These are phyloP conservation scores for Fusarium musae DNA, from an alignment of 2,329 filamentous ascomycete species.

Conservation along the genomic window DNA sequence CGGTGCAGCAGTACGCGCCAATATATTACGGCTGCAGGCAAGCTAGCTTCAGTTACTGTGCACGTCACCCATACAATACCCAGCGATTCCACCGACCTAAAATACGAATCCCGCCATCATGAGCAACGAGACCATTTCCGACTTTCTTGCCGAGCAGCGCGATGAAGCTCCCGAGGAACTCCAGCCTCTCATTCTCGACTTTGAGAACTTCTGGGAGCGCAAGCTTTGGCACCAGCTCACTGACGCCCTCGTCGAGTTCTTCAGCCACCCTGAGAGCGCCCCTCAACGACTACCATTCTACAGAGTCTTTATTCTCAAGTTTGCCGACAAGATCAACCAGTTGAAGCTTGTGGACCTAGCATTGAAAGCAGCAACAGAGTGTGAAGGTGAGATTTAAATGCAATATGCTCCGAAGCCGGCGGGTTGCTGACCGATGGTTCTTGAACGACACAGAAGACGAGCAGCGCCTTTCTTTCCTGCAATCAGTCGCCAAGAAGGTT, in stretches of 20 bases:
- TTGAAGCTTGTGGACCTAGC: constrained; percentile 94
- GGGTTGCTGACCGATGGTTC: constrained; percentile 18
- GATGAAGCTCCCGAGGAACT: constrained; percentile 88
- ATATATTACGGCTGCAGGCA: constrained; percentile 34
- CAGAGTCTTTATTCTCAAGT: constrained; percentile 93
- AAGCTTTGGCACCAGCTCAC: constrained; percentile 99
- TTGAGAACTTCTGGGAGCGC: constrained; percentile 97
- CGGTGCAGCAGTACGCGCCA: constrained; percentile 7
- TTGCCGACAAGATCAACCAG: constrained; percentile 99
- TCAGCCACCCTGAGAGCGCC: constrained; percentile 82
- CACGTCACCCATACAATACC: constrained; percentile 31
- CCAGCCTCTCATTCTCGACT: constrained; percentile 87
- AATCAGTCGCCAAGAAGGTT: constrained; percentile 85
- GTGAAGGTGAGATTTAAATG: constrained; percentile 69
- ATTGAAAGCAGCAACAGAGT: constrained; percentile 86
- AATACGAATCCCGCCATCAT: constrained; percentile 59
- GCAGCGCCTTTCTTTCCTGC: constrained; percentile 87
- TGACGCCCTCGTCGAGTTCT: constrained; percentile 87
- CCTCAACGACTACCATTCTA: constrained; percentile 89
- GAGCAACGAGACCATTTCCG: constrained; percentile 88
- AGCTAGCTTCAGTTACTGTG: constrained; percentile 37
- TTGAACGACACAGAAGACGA: constrained; percentile 72
- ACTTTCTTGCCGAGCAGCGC: constrained; percentile 91
- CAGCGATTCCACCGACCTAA: constrained; percentile 13
- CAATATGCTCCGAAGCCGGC: constrained; percentile 14